phyloP scores from a whole-genome alignment of 805 yeast genomes.

The Candida endomychidarum region DNA sequence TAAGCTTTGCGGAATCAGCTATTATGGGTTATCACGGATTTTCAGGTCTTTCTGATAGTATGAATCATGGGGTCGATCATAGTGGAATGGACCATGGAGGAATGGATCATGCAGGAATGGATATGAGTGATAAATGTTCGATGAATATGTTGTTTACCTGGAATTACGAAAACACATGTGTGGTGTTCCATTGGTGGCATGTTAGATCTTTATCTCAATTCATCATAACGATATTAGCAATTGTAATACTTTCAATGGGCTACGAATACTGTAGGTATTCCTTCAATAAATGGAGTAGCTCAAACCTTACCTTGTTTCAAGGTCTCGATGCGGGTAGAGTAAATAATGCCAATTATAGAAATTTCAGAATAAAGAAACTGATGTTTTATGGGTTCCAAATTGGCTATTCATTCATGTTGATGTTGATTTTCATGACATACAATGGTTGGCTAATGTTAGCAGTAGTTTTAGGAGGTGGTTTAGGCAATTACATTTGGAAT shows the following conservation, averaged over 20 bases:
- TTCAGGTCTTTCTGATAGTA: background rate
- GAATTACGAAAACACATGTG: constrained; percentile 72
- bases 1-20: background rate
- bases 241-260: constrained; percentile 50
- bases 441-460: constrained; percentile 83
- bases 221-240: constrained; percentile 48
- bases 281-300: constrained; percentile 29
- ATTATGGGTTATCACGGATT: constrained; percentile 2
- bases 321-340: constrained; percentile 7
- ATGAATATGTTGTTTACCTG: constrained; percentile 79
- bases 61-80: background rate
- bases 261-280: constrained; percentile 56
- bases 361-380: constrained; percentile 32
- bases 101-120: constrained; percentile 15
- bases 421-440: constrained; percentile 85
- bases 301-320: constrained; percentile 2
- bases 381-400: constrained; percentile 62
- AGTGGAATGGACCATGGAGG: constrained; percentile 7
- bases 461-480: constrained; percentile 67
- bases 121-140: constrained; percentile 38
- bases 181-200: constrained; percentile 81
- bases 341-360: constrained; percentile 4
- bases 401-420: constrained; percentile 66
- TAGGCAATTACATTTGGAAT: constrained; percentile 67
- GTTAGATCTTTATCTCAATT: constrained; percentile 53